Percentiles rank a stretch among this genome's conserved stretches.
phyloP scores from a whole-genome alignment of 169 alveolate species.

The Plasmodium ovale region DNA sequence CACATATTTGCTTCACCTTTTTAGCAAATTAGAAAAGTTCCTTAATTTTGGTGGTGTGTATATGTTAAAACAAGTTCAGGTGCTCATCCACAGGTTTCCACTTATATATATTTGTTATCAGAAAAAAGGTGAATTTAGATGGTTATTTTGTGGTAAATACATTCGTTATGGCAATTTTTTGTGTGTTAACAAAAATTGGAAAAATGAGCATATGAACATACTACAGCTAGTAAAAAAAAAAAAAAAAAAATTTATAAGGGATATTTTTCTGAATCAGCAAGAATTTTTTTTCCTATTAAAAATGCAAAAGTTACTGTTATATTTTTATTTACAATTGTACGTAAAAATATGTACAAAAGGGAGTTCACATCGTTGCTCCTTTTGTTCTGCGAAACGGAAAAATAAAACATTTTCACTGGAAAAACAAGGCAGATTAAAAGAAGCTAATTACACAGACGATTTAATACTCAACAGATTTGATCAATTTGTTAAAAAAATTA shows the following conservation, averaged over 20 bases:
- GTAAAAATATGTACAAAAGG: not conserved
- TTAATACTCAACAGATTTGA: not conserved
- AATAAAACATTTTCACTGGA: not conserved
- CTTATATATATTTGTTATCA: conserved; percentile 33
- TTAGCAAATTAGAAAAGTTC: conserved; percentile 6
- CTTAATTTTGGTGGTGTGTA: not conserved
- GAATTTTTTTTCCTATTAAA: conserved; percentile 31
- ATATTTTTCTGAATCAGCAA: conserved; percentile 6
- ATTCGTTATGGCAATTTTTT: not conserved
- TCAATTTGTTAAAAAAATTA: conserved; percentile 25
- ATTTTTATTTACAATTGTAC: conserved; percentile 36
- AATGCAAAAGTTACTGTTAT: conserved; percentile 35
- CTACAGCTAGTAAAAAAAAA: conserved; percentile 13
- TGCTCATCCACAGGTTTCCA: conserved; percentile 8
- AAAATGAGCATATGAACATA: not conserved
- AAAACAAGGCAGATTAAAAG: not conserved
- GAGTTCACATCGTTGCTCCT: not conserved
- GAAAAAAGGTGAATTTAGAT: not conserved
- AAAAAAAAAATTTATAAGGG: conserved; percentile 10
- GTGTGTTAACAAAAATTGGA: not conserved
- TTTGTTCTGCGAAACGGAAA: not conserved
- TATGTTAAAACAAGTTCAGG: conserved; percentile 28
- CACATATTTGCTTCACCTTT: conserved; percentile 2
- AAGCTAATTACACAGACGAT: not conserved
- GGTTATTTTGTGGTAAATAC: not conserved